Evolutionary conservation across 73 alveolate species (phyloP).

Genomic region (Diophrys sp.): DNA sequence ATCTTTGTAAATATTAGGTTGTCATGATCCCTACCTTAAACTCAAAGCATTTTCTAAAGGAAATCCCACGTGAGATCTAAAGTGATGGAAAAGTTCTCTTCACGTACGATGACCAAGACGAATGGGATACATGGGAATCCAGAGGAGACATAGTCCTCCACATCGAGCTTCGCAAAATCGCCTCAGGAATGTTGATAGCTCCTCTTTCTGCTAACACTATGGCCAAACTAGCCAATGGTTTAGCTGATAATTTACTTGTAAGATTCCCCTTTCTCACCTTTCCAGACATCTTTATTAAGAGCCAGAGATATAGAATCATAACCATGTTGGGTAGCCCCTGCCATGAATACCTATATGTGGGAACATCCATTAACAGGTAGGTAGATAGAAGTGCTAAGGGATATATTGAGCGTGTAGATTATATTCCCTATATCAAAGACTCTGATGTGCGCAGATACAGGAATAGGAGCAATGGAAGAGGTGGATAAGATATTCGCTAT

Average conservation of each 20-base stretch:
- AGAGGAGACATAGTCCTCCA: slow-evolving; percentile 85
- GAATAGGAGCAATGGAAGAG: slow-evolving; percentile 70
- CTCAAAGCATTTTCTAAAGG: slow-evolving; percentile 15
- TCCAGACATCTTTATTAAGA: slow-evolving; percentile 69
- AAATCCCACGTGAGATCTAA: slow-evolving; percentile 3
- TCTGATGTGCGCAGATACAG: slow-evolving; percentile 74
- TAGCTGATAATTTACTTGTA: slow-evolving; percentile 83
- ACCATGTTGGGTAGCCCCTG: slow-evolving; percentile 80
- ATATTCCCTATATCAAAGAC: slow-evolving; percentile 50
- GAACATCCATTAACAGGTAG: slow-evolving; percentile 59
- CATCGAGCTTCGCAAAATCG: slow-evolving; percentile 76
- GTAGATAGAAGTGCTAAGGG: slow-evolving; percentile 37
- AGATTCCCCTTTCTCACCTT: slow-evolving; percentile 1
- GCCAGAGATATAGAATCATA: slow-evolving; percentile 69
- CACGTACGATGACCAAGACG: slow-evolving; percentile 61
- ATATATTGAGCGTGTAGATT: slow-evolving; percentile 24
- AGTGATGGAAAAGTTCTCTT: slow-evolving; percentile 14
- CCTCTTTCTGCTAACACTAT: slow-evolving; percentile 89
- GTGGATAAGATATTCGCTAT: no score
- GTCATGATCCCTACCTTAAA: slow-evolving; percentile 11
- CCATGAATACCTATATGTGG: slow-evolving; percentile 90
- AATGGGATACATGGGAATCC: slow-evolving; percentile 71
- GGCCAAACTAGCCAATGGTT: slow-evolving; percentile 79
- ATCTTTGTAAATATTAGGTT: no score
- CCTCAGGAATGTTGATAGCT: slow-evolving; percentile 69